A percentile compares a stretch with the other conserved stretches of the same genome.
These are phyloP conservation scores for Kalaharituber pfeilii DNA, from an alignment of 2,329 filamentous ascomycete species.

Conservation along the genomic window DNA sequence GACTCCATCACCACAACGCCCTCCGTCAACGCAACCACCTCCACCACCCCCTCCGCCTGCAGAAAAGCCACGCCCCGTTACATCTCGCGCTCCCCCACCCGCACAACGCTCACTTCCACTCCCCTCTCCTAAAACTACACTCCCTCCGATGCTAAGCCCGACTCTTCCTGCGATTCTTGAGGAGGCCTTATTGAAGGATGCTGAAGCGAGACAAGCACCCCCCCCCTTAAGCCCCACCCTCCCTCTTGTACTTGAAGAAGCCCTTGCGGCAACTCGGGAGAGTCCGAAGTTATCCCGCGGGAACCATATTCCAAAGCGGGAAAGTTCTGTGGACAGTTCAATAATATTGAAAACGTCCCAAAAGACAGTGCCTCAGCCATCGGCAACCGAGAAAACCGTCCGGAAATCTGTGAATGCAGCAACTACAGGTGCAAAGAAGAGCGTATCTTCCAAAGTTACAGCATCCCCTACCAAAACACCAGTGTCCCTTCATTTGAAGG, in stretches of 20 bases:
- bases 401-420: background rate
- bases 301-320: background rate
- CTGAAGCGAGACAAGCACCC: background rate
- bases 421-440: background rate
- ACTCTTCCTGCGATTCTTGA: slow-evolving; percentile 16
- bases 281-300: background rate
- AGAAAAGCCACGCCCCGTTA: background rate
- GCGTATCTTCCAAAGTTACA: background rate
- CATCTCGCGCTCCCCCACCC: slow-evolving; percentile 4
- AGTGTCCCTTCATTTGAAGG: background rate
- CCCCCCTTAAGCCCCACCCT: background rate
- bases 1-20: slow-evolving; percentile 12
- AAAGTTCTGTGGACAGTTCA: background rate
- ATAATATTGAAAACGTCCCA: background rate
- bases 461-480: background rate
- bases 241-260: background rate
- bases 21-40: background rate
- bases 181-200: slow-evolving; percentile 13
- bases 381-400: background rate
- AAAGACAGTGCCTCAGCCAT: background rate
- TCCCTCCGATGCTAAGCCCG: slow-evolving; percentile 17
- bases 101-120: background rate
- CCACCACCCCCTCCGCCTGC: slow-evolving; percentile 2
- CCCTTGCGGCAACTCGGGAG: background rate
- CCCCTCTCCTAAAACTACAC: slow-evolving; percentile 2